Conservation (phyloP, 441 rosid genomes). For the Lepidium campestre region DNA sequence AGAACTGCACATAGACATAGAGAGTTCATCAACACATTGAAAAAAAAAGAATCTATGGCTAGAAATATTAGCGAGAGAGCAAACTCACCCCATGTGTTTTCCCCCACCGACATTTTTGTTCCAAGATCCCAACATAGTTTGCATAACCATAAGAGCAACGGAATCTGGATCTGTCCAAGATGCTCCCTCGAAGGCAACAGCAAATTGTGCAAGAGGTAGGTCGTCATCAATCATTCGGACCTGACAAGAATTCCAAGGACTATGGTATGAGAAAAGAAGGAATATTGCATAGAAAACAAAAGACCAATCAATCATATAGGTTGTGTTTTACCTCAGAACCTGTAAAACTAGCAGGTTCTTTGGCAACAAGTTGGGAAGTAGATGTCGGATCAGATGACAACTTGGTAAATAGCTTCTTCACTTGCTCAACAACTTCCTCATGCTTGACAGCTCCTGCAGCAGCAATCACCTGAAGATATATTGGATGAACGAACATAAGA, state of each 20-base stretch:
- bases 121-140: conserved; percentile 97
- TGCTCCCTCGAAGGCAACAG: conserved; percentile 94
- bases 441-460: conserved; percentile 99
- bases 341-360: conserved; percentile 80
- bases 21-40: conserved; percentile 14
- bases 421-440: conserved; percentile 90
- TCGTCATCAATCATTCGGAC: conserved; percentile 94
- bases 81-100: conserved; percentile 95
- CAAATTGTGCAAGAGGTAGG: conserved; percentile 95
- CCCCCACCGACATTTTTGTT: conserved; percentile 83
- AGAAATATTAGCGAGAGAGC: neutral
- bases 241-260: conserved; percentile 33
- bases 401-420: conserved; percentile 72
- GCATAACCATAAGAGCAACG: conserved; percentile 93
- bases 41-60: neutral
- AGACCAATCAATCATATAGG: neutral
- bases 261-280: neutral
- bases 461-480: conserved; percentile 61
- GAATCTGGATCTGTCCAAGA: conserved; percentile 99
- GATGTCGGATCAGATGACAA: conserved; percentile 81
- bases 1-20: conserved; percentile 47
- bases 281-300: neutral
- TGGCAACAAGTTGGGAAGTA: conserved; percentile 76
- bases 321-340: conserved; percentile 82
- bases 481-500: neutral